Percentiles rank a stretch among this genome's conserved stretches.
These are phyloP conservation scores for Acanthamoeba polyphaga DNA, from an alignment of 208 protist genomes.

Conservation along the genomic window DNA sequence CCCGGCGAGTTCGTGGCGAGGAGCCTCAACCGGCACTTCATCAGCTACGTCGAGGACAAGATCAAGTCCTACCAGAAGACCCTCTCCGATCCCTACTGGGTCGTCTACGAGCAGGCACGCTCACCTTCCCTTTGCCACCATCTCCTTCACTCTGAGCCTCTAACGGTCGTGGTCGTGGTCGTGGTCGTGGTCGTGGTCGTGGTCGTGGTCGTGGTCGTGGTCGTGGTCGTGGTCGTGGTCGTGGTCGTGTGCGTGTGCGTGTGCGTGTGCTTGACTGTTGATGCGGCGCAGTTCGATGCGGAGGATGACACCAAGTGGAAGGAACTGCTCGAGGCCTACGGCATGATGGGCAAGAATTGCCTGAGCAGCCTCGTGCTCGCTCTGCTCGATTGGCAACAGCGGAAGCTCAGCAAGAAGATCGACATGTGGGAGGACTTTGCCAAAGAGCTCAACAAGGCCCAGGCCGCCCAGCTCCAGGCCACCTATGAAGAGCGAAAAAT, in stretches of 20 bases:
- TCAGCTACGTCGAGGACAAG: slow-evolving; percentile 61
- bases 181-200: too few relatives aligned
- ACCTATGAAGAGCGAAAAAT: slow-evolving; percentile 65
- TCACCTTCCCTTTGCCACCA: neutral
- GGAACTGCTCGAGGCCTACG: slow-evolving; percentile 20
- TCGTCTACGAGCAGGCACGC: slow-evolving; percentile 33
- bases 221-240: too few relatives aligned
- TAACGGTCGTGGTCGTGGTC: too few relatives aligned
- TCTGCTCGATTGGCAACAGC: slow-evolving; percentile 58
- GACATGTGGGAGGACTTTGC: slow-evolving; percentile 60
- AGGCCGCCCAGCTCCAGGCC: slow-evolving; percentile 36
- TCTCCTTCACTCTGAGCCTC: neutral
- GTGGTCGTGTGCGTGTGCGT: neutral
- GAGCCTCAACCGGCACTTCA: slow-evolving; percentile 33
- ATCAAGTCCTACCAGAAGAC: slow-evolving; percentile 5
- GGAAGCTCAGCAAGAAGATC: slow-evolving; percentile 58
- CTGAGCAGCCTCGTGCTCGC: slow-evolving; percentile 37
- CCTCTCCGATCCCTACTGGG: slow-evolving; percentile 33
- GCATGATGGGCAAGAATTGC: slow-evolving; percentile 36
- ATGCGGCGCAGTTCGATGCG: neutral
- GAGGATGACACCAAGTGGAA: slow-evolving; percentile 27
- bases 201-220: too few relatives aligned
- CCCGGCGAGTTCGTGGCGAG: neutral
- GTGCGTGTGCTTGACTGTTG: neutral
- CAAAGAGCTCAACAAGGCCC: slow-evolving; percentile 64